A percentile compares a stretch with the other conserved stretches of the same genome.
These are phyloP conservation scores for Cercospora beticola DNA, from an alignment of 2,329 filamentous ascomycete genomes.

Conservation along the genomic window DNA sequence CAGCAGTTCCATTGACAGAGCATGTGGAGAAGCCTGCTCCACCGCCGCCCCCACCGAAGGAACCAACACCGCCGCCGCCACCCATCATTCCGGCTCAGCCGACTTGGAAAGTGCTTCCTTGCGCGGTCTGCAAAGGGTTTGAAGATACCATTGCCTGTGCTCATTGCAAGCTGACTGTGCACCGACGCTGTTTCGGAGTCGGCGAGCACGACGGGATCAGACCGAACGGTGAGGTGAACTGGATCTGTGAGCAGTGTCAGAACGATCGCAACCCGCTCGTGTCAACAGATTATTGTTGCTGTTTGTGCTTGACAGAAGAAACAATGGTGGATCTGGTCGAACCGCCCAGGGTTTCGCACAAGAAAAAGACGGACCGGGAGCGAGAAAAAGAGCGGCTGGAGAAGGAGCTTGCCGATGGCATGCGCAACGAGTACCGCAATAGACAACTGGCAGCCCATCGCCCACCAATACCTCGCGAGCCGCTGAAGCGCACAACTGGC, in stretches of 20 bases:
- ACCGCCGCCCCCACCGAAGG: conserved; percentile 57
- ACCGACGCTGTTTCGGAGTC: conserved; percentile 90
- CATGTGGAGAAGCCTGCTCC: conserved; percentile 52
- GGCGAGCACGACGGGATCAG: conserved; percentile 61
- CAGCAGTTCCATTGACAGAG: conserved; percentile 52
- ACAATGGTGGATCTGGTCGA: conserved; percentile 84
- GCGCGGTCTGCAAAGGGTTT: conserved; percentile 76
- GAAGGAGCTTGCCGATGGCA: conserved; percentile 76
- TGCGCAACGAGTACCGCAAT: conserved; percentile 77
- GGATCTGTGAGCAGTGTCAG: conserved; percentile 92
- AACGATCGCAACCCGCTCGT: conserved; percentile 91
- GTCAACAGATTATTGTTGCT: conserved; percentile 92
- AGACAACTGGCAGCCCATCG: conserved; percentile 82
- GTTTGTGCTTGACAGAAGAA: conserved; percentile 80
- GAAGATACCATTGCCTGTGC: conserved; percentile 75
- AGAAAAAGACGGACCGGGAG: conserved; percentile 92
- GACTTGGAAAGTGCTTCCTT: conserved; percentile 75
- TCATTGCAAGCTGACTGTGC: conserved; percentile 88
- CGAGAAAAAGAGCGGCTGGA: conserved; percentile 84
- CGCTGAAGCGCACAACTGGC: conserved; percentile 87
- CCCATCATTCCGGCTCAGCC: conserved; percentile 73
- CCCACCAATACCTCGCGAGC: conserved; percentile 79
- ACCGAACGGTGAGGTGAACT: conserved; percentile 57
- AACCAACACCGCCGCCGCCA: conserved; percentile 58
- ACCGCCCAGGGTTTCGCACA: conserved; percentile 71